Evolutionary conservation across 352 stramenopile genomes (phyloP).

Genomic region (Phytopythium vexans): DNA sequence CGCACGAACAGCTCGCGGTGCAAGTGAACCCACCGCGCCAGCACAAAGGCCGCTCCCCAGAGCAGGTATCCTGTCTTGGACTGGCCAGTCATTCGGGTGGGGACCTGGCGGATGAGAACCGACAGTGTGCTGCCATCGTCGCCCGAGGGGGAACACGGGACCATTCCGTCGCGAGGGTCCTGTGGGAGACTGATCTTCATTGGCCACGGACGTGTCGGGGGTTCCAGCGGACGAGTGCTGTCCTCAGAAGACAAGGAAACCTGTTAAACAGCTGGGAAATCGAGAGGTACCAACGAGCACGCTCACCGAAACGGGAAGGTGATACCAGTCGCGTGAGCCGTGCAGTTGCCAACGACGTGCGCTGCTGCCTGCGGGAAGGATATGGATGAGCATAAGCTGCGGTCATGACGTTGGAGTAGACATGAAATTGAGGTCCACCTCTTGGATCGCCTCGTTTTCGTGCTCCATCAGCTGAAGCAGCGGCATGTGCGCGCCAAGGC

Average conservation of each 20-base stretch:
- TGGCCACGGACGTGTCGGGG: slow-evolving; percentile 51
- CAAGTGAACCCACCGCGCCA: slow-evolving; percentile 79
- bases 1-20: slow-evolving; percentile 67
- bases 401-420: too few relatives aligned
- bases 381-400: not conserved
- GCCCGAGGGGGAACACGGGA: slow-evolving; percentile 14
- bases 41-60: slow-evolving; percentile 78
- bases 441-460: slow-evolving; percentile 67
- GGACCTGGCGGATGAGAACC: slow-evolving; percentile 80
- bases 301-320: slow-evolving; percentile 52
- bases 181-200: slow-evolving; percentile 52
- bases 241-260: too few relatives aligned
- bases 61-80: slow-evolving; percentile 84
- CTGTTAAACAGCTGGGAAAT: too few relatives aligned
- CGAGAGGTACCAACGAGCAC: not conserved
- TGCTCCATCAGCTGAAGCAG: slow-evolving; percentile 81
- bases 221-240: slow-evolving; percentile 55
- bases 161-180: slow-evolving; percentile 64
- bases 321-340: slow-evolving; percentile 55
- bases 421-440: slow-evolving; percentile 24
- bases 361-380: slow-evolving; percentile 39
- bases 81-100: slow-evolving; percentile 80
- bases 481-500: slow-evolving; percentile 56
- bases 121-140: slow-evolving; percentile 17
- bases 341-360: slow-evolving; percentile 64